Conservation (phyloP, 2,329 filamentous ascomycete genomes). For the Fusarium buharicum region DNA sequence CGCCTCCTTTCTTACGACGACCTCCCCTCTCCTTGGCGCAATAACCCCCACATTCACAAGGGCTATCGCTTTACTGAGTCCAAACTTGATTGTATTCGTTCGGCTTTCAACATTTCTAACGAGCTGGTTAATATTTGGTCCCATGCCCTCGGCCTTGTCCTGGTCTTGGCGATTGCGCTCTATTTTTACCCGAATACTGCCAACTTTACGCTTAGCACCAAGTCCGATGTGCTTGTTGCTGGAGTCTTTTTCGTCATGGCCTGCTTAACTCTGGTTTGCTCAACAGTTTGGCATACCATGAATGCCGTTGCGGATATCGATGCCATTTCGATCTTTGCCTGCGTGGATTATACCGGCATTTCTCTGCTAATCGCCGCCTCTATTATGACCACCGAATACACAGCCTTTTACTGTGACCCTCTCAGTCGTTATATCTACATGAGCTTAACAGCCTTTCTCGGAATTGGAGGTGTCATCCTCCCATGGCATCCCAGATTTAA, state of each 20-base stretch:
- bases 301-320: conserved; percentile 92
- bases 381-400: conserved; percentile 98
- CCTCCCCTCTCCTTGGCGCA: conserved; percentile 88
- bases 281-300: conserved; percentile 98
- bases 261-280: conserved; percentile 93
- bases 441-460: conserved; percentile 79
- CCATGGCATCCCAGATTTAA: conserved; percentile 98
- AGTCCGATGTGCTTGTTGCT: conserved; percentile 88
- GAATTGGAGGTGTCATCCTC: conserved; percentile 86
- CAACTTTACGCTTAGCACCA: conserved; percentile 88
- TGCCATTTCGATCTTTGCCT: conserved; percentile 93
- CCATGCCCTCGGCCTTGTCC: conserved; percentile 86
- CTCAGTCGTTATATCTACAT: conserved; percentile 88
- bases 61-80: conserved; percentile 96
- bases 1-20: conserved; percentile 91
- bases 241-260: conserved; percentile 96
- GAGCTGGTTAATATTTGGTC: conserved; percentile 99
- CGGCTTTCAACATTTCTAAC: conserved; percentile 86
- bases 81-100: conserved; percentile 87
- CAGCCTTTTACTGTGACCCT: conserved; percentile 98
- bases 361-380: conserved; percentile 93
- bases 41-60: conserved; percentile 90
- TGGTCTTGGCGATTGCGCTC: conserved; percentile 89
- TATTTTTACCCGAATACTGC: conserved; percentile 93
- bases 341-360: conserved; percentile 98